Conservation (phyloP, 1,284 basidiomycete genomes). For the Rhodotorula glutinis region DNA sequence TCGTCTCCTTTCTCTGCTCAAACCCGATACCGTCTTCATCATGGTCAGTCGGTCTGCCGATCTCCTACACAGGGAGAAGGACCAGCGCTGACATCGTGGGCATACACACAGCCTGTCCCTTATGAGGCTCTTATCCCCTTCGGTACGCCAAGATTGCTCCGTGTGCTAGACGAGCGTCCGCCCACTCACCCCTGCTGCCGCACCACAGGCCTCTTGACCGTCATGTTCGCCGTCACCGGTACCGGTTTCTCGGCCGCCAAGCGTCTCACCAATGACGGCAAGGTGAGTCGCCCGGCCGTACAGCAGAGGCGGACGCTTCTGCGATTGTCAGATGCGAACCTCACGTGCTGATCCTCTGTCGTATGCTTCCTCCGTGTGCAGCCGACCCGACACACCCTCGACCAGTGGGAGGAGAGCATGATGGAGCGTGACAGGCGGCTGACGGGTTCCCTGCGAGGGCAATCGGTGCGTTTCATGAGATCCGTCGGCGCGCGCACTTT, state of each 20-base stretch:
- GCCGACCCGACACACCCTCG: conserved; percentile 78
- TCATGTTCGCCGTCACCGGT: conserved; percentile 83
- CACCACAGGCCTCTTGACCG: conserved; percentile 69
- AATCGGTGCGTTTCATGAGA: conserved; percentile 67
- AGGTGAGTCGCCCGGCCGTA: conserved; percentile 58
- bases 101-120: conserved; percentile 70
- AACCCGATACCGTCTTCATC: not conserved
- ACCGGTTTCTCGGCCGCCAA: conserved; percentile 75
- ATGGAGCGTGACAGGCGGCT: conserved; percentile 81
- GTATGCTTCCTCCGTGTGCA: conserved; percentile 45
- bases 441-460: conserved; percentile 82
- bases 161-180: not conserved
- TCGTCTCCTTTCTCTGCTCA: not conserved
- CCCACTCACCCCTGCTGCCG: not conserved
- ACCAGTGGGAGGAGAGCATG: conserved; percentile 92
- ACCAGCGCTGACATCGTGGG: not conserved
- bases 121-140: conserved; percentile 94
- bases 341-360: no score
- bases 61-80: no score
- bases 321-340: no score
- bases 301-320: not conserved
- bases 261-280: conserved; percentile 77
- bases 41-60: conserved; percentile 1
- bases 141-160: conserved; percentile 50
- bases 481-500: no score